Evolutionary conservation across 108 stramenopile species (phyloP).

Genomic region (Cyclotella baltica): DNA sequence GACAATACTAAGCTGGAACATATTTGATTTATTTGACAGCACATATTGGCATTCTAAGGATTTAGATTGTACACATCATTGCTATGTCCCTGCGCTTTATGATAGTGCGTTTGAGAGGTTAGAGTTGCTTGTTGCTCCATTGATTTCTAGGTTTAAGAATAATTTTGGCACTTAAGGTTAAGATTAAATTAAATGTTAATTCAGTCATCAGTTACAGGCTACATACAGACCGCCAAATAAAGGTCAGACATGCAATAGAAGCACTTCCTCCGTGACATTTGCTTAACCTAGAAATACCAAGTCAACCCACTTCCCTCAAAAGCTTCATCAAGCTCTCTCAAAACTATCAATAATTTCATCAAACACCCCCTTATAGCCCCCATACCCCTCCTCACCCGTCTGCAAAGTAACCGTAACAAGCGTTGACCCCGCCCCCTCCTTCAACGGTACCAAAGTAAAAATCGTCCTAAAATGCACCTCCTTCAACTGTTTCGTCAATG

Average conservation of each 20-base stretch:
- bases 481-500: conserved; percentile 33
- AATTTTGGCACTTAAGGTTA: not conserved
- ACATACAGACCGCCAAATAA: too few relatives aligned
- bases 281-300: not conserved
- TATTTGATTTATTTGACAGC: conserved; percentile 24
- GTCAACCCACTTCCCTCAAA: not conserved
- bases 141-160: not conserved
- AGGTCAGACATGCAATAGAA: too few relatives aligned
- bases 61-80: conserved; percentile 19
- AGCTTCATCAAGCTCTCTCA: conserved; percentile 37
- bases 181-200: not conserved
- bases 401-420: conserved; percentile 81
- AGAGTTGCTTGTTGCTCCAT: conserved; percentile 10
- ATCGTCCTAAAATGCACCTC: conserved; percentile 78
- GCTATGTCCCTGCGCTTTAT: conserved; percentile 10
- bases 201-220: too few relatives aligned
- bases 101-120: conserved; percentile 17
- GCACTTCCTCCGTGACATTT: too few relatives aligned
- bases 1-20: conserved; percentile 25
- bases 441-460: conserved; percentile 61
- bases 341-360: conserved; percentile 74
- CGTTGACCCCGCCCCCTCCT: conserved; percentile 67
- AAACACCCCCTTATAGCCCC: conserved; percentile 57
- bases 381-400: conserved; percentile 70
- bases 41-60: conserved; percentile 21